phyloP scores from a whole-genome alignment of 1,284 basidiomycete species.

The Heterobasidion parviporum region DNA sequence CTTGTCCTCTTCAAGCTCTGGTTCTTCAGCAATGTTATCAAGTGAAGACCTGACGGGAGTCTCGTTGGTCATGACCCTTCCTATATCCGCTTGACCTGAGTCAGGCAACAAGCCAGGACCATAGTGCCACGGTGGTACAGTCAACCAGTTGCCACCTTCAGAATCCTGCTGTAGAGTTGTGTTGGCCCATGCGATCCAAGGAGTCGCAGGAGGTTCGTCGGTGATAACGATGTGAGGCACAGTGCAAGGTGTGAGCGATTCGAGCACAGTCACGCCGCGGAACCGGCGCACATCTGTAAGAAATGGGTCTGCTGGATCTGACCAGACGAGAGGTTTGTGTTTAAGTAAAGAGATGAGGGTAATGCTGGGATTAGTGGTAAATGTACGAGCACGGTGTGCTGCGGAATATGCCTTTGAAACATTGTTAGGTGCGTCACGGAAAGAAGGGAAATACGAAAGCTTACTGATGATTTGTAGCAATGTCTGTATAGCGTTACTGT shows the following conservation, averaged over 20 bases:
- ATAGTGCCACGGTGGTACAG: not conserved
- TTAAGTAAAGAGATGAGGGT: conserved; percentile 19
- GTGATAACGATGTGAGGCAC: conserved; percentile 45
- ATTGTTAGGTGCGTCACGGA: not conserved
- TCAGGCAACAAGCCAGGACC: not conserved
- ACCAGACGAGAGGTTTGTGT: conserved; percentile 33
- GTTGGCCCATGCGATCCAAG: not conserved
- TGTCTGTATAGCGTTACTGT: not conserved
- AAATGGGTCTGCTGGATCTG: conserved; percentile 35
- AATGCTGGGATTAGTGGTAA: conserved; percentile 9
- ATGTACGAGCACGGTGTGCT: not conserved
- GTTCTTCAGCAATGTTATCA: too few relatives aligned
- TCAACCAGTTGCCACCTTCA: not conserved
- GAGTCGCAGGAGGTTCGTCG: conserved; percentile 21
- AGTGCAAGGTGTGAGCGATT: conserved; percentile 33
- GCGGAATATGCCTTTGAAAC: not conserved
- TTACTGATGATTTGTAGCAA: not conserved
- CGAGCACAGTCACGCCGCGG: conserved; percentile 27
- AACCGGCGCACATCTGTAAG: conserved; percentile 16
- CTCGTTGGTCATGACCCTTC: too few relatives aligned
- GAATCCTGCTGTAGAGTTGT: not conserved
- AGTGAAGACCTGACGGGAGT: too few relatives aligned
- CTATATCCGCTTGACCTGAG: not conserved
- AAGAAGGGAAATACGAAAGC: not conserved
- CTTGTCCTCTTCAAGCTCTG: not conserved